Percentiles rank a stretch among this genome's conserved stretches.
phyloP scores from a whole-genome alignment of 2,329 filamentous ascomycete genomes.

The Stachybotrys elegans region DNA sequence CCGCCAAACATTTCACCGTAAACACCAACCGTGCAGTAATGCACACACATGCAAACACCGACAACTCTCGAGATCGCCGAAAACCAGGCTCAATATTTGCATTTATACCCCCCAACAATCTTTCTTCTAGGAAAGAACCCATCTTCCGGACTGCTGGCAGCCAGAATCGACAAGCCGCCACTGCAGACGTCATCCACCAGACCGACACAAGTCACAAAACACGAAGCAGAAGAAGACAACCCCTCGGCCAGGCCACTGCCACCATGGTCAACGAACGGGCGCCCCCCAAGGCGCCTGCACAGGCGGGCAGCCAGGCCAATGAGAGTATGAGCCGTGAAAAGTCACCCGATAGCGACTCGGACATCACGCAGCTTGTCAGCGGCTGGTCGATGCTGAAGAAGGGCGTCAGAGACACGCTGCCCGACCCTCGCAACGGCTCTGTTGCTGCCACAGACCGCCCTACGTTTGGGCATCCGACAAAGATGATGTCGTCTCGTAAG shows the following conservation, averaged over 20 bases:
- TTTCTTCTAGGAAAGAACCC: conserved; percentile 17
- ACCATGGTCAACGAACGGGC: conserved; percentile 44
- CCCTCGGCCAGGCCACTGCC: not conserved
- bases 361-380: conserved; percentile 26
- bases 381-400: conserved; percentile 21
- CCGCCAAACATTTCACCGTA: too few species aligned
- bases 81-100: conserved; percentile 25
- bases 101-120: conserved; percentile 25
- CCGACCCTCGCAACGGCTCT: conserved; percentile 4
- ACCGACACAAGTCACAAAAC: not conserved
- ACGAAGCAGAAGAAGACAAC: not conserved
- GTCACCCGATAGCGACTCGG: conserved; percentile 26
- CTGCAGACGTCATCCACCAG: not conserved
- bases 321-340: conserved; percentile 18
- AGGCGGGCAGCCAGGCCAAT: conserved; percentile 28
- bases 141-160: conserved; percentile 10
- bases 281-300: conserved; percentile 38
- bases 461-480: conserved; percentile 33
- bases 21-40: too few species aligned
- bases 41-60: too few species aligned
- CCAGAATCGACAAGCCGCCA: not conserved
- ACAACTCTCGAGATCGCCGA: conserved; percentile 8
- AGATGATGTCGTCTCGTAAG: conserved; percentile 46
- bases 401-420: conserved; percentile 11
- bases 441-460: conserved; percentile 14